These are phyloP conservation scores for Pleurozium schreberi DNA, from an alignment of 225 moss, liverwort and hornwort genomes.

Conservation along the genomic window DNA sequence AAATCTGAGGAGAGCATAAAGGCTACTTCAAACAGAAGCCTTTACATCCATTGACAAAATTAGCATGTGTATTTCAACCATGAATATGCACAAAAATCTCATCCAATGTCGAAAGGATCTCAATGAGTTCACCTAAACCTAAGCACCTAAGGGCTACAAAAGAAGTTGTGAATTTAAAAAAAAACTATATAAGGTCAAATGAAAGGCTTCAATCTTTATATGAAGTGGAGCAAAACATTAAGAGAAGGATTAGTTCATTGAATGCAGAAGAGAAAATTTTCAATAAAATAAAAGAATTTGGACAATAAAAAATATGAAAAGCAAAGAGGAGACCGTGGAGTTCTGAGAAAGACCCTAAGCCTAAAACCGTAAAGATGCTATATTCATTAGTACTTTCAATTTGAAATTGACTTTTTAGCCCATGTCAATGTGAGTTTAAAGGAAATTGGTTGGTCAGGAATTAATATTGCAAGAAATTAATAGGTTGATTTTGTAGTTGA, in stretches of 20 bases:
- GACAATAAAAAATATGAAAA: neutral
- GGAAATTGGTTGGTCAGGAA: fast-evolving
- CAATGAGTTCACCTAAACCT: too few relatives aligned
- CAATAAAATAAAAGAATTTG: neutral
- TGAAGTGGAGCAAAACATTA: neutral
- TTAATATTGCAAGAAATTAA: neutral
- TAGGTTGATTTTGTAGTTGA: fast-evolving
- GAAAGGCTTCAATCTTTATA: neutral
- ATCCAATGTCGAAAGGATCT: fast-evolving
- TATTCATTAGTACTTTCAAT: neutral
- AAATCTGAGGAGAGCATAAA: fast-evolving
- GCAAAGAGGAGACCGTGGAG: neutral
- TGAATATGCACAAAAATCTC: neutral
- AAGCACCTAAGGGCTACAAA: fast-evolving
- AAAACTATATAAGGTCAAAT: neutral
- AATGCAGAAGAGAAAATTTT: neutral
- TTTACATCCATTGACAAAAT: neutral
- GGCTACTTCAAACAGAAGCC: fast-evolving
- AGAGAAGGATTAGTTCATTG: fast-evolving
- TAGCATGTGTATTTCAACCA: fast-evolving
- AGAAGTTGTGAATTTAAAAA: neutral
- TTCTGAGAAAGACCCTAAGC: fast-evolving
- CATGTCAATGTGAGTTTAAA: neutral
- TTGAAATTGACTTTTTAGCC: neutral
- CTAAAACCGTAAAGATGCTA: neutral